These are phyloP conservation scores for Apiospora koreana DNA, from an alignment of 2,329 filamentous ascomycete species.

Conservation along the genomic window DNA sequence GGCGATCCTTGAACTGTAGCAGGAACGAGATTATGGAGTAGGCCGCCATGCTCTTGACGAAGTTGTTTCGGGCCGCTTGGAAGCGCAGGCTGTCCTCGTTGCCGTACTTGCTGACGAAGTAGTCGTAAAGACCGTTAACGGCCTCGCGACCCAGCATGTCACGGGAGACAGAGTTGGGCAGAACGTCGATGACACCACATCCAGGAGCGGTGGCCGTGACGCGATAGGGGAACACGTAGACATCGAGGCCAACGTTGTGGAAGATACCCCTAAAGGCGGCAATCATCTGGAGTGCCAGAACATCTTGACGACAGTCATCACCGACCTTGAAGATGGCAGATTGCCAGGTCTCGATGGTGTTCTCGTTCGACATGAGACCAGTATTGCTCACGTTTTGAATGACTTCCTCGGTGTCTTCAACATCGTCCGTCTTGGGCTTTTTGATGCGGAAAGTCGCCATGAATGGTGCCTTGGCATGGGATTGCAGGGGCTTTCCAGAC, in stretches of 20 bases:
- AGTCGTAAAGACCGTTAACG: slow-evolving; percentile 97
- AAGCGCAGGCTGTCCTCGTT: slow-evolving; percentile 94
- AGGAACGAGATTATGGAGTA: slow-evolving; percentile 97
- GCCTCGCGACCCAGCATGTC: slow-evolving; percentile 98
- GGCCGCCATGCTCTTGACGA: slow-evolving; percentile 98
- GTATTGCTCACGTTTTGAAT: slow-evolving; percentile 48
- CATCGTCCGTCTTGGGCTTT: slow-evolving; percentile 63
- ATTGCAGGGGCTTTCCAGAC: slow-evolving; percentile 95
- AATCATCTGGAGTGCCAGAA: slow-evolving; percentile 96
- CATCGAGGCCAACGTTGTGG: slow-evolving; percentile 89
- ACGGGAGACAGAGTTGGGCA: slow-evolving; percentile 95
- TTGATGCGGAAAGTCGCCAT: slow-evolving; percentile 99
- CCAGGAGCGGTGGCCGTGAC: slow-evolving; percentile 97
- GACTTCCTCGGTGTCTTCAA: slow-evolving; percentile 54
- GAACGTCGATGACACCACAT: slow-evolving; percentile 95
- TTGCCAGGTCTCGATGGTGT: slow-evolving; percentile 93
- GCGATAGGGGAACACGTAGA: slow-evolving; percentile 95
- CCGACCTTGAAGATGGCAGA: slow-evolving; percentile 99
- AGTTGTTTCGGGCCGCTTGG: slow-evolving; percentile 93
- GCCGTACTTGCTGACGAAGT: slow-evolving; percentile 96
- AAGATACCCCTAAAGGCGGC: slow-evolving; percentile 97
- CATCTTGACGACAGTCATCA: slow-evolving; percentile 96
- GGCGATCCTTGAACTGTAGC: slow-evolving; percentile 97
- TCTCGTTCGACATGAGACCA: slow-evolving; percentile 37
- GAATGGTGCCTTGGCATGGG: slow-evolving; percentile 96